Conservation (phyloP, 1,284 basidiomycete species). For the Omphalotus olearius region DNA sequence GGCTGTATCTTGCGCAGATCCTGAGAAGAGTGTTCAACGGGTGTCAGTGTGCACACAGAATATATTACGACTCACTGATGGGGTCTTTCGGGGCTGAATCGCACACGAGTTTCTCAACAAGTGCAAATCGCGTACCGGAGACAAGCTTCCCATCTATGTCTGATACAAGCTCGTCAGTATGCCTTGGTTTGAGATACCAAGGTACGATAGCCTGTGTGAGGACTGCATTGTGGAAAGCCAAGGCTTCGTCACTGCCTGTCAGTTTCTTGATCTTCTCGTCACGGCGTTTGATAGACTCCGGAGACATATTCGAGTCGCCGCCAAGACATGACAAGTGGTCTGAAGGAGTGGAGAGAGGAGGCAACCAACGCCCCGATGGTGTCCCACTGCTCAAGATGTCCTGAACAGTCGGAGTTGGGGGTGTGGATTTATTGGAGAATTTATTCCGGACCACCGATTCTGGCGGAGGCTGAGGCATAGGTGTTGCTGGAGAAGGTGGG, state of each 20-base stretch:
- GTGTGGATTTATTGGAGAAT: conserved; percentile 28
- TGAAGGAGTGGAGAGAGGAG: conserved; percentile 7
- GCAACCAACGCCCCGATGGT: conserved; percentile 8
- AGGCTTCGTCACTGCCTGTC: conserved; percentile 42
- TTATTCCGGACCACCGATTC: conserved; percentile 10
- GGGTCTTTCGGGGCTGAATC: conserved; percentile 37
- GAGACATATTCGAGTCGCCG: conserved; percentile 11
- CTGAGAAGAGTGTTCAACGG: conserved; percentile 22
- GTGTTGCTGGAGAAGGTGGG: conserved; percentile 40
- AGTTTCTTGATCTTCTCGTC: conserved; percentile 36
- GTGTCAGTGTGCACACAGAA: background rate
- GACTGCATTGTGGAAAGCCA: conserved; percentile 32
- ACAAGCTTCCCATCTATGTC: conserved; percentile 56
- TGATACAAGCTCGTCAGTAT: conserved; percentile 53
- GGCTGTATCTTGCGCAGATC: conserved; percentile 38
- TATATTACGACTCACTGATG: conserved; percentile 34
- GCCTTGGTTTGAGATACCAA: conserved; percentile 65
- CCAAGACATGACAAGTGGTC: background rate
- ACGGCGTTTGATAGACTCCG: conserved; percentile 21
- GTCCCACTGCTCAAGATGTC: background rate
- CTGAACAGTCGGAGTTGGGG: conserved; percentile 20
- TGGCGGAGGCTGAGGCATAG: conserved; percentile 35
- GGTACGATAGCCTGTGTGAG: conserved; percentile 38
- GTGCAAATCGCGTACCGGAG: conserved; percentile 62
- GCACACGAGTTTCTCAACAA: conserved; percentile 66